Base-by-base conservation (phyloP, 768 basidiomycete species). In the Pleurotus cornucopiae region DNA sequence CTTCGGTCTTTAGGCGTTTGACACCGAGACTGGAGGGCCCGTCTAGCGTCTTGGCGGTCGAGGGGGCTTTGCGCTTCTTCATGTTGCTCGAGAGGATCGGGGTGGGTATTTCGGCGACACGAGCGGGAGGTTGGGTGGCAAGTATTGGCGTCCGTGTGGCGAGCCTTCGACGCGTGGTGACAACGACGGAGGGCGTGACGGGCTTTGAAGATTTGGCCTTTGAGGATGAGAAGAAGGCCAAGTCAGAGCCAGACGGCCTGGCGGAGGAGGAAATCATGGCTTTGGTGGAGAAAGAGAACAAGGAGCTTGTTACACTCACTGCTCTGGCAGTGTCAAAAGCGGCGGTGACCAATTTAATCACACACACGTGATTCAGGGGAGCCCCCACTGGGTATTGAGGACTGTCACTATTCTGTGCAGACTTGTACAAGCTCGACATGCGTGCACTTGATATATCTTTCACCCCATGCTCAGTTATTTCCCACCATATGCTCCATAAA, bases 1-100 rank as follows among this genome's bases (percentile, higher is more conserved):
- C 68, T 46, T 71, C 68, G 74, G 68, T 43, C 74, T 67, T 60
- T 79, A 79, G 54, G 73, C 72, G 6, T 70, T 69, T 46, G 74
- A 75, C 18, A 73, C 59, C 30, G 68, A 55, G 48, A 55, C 51
- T 6, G 60, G 49, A 4, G 53, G 51, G 3, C 58, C 20, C 13
- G 63, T 56, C 39, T 62, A 13, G 16, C 20, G 45, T 18, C 54
- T 60, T 21, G 39, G 58, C 21, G 49, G 30, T 0, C 69, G 66
- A 46, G 61, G 45, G 23, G 66, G 65, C 62, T 74, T 76, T 53
- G 49, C 76, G 73, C 56, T 77, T 78, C 56, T 56, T 63, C 4
- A 58, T 18, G 1, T 59, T 53, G 45, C 62, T 64, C 2, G 64
- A 61, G 4, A 68, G 66, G 54, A 64, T 67, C 3, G 68, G 66